phyloP scores from a whole-genome alignment of 2,329 filamentous ascomycete genomes.

The Hymenoscyphus repandus region DNA sequence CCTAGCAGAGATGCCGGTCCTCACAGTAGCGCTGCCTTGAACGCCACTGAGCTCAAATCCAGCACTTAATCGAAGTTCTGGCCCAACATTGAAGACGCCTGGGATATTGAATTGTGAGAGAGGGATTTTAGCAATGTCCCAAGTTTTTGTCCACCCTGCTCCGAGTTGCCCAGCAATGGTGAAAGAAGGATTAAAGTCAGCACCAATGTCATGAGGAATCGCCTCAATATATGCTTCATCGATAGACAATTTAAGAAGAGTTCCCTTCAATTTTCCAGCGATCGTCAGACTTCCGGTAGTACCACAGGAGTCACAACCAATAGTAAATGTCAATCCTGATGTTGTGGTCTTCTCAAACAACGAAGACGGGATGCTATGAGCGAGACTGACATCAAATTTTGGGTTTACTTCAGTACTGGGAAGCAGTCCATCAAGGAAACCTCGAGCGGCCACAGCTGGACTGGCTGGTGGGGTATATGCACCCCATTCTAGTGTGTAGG shows the following conservation, averaged over 20 bases:
- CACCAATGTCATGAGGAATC: conserved; percentile 1
- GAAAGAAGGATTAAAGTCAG: conserved; percentile 5
- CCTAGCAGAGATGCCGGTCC: neutral
- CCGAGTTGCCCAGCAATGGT: neutral
- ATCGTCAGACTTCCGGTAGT: conserved; percentile 2
- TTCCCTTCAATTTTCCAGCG: conserved; percentile 1
- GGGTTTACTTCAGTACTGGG: neutral
- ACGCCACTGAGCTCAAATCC: conserved; percentile 4
- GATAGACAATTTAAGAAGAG: neutral
- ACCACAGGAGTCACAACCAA: conserved; percentile 7
- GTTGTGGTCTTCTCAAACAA: neutral
- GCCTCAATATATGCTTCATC: neutral
- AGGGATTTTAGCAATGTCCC: neutral
- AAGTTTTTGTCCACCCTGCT: neutral
- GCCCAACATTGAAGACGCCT: conserved; percentile 2
- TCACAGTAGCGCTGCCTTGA: conserved; percentile 2
- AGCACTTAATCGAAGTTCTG: conserved; percentile 1
- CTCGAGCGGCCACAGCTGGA: neutral
- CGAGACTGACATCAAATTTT: neutral
- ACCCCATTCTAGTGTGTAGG: conserved; percentile 4
- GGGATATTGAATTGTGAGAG: neutral
- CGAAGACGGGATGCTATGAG: neutral
- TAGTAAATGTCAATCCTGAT: neutral
- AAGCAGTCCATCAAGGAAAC: neutral
- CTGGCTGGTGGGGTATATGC: neutral